A percentile compares a stretch with the other conserved stretches of the same genome.
These are phyloP conservation scores for Alternaria arborescens DNA, from an alignment of 2,329 filamentous ascomycete genomes.

Conservation along the genomic window DNA sequence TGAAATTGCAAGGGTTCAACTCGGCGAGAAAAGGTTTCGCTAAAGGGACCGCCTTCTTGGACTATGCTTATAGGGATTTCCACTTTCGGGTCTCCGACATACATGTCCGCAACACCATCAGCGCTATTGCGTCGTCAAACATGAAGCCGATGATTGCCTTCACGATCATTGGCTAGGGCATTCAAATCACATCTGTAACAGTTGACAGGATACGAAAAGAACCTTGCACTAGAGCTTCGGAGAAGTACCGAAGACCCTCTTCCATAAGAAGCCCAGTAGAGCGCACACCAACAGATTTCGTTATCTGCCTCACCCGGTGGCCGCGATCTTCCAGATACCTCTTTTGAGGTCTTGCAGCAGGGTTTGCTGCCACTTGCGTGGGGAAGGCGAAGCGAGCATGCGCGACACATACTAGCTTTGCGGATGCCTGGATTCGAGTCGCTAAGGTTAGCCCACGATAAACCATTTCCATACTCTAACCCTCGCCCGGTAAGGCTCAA, in stretches of 20 bases:
- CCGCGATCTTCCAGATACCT: neutral
- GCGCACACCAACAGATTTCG: neutral
- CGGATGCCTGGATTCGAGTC: neutral
- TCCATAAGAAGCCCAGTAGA: neutral
- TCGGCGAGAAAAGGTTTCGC: conserved; percentile 13
- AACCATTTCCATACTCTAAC: neutral
- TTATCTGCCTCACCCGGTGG: neutral
- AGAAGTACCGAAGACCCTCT: neutral
- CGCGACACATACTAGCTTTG: conserved; percentile 3
- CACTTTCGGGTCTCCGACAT: conserved; percentile 15
- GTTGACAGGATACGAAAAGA: neutral
- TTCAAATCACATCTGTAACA: neutral
- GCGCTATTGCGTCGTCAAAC: conserved; percentile 4
- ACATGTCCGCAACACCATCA: conserved; percentile 14
- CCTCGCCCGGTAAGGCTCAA: conserved; percentile 5
- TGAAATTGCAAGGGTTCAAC: conserved; percentile 14
- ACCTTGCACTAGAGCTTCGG: neutral
- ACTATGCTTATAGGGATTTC: conserved; percentile 5
- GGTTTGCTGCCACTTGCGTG: neutral
- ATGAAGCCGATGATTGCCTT: neutral
- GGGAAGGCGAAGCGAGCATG: neutral
- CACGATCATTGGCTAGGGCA: neutral
- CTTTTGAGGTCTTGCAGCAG: neutral
- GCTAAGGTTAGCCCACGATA: neutral
- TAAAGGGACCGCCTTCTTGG: conserved; percentile 9